Evolutionary conservation across 2,329 filamentous ascomycete species (phyloP).

Genomic region (Penicillium digitatum): DNA sequence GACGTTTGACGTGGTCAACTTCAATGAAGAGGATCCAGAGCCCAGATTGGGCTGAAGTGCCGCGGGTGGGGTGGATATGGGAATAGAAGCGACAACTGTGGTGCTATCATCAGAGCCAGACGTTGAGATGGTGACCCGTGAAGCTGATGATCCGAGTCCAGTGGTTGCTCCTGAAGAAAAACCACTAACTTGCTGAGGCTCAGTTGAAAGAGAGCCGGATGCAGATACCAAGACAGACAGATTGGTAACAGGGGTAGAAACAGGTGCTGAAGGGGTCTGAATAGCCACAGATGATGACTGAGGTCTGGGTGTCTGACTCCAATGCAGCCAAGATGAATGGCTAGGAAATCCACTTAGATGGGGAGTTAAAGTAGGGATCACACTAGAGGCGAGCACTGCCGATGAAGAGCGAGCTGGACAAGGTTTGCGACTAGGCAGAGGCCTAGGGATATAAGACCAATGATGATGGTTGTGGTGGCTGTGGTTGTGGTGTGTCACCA

Average conservation of each 20-base stretch:
- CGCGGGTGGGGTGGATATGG: not conserved
- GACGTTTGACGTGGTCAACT: slow-evolving; percentile 3
- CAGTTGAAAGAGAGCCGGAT: not conserved
- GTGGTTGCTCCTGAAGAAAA: not conserved
- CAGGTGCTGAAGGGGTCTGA: not conserved
- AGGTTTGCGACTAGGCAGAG: slow-evolving; percentile 4
- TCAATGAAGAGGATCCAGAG: not conserved
- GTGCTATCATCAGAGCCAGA: not conserved
- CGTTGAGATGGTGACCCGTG: not conserved
- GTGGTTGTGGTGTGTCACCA: not conserved
- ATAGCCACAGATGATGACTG: not conserved
- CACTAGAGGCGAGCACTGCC: not conserved
- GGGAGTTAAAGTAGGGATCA: not conserved
- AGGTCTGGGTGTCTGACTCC: too few relatives aligned
- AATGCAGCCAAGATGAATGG: not conserved
- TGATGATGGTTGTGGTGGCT: slow-evolving; percentile 2
- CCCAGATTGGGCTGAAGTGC: not conserved
- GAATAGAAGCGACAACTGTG: not conserved
- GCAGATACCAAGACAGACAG: not conserved
- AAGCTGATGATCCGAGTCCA: not conserved
- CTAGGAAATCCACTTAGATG: not conserved
- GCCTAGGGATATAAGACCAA: slow-evolving; percentile 1
- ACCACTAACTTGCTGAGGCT: not conserved
- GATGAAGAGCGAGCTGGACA: slow-evolving; percentile 1
- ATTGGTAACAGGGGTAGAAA: not conserved